These are phyloP conservation scores for Cucumis cinereus DNA, from an alignment of 306 rosid genomes.

Conservation along the genomic window DNA sequence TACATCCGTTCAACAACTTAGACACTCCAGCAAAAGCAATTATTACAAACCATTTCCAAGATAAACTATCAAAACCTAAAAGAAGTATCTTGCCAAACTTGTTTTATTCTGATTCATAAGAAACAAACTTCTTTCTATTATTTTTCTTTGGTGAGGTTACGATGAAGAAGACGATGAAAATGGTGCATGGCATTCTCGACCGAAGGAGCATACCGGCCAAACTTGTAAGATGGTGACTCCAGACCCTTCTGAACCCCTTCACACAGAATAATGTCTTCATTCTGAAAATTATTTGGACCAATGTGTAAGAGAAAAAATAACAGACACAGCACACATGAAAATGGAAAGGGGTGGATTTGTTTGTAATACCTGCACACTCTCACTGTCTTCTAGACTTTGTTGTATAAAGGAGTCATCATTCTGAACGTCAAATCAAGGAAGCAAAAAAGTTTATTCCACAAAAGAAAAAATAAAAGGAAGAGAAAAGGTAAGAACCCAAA, in stretches of 20 bases:
- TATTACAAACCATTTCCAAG: too few species aligned
- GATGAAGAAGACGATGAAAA: constrained; percentile 58
- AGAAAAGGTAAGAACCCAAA: background rate
- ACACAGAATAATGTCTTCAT: constrained; percentile 61
- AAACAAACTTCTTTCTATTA: too few species aligned
- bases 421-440: constrained; percentile 15
- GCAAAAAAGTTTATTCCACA: too few species aligned
- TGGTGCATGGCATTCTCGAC: constrained; percentile 93
- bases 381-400: constrained; percentile 68
- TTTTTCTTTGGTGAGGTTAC: constrained; percentile 23
- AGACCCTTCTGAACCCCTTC: constrained; percentile 86
- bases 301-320: background rate
- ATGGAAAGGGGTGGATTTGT: background rate
- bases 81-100: too few species aligned
- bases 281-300: constrained; percentile 21
- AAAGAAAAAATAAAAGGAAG: background rate
- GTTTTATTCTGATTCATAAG: too few species aligned
- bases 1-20: too few species aligned
- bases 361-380: constrained; percentile 61
- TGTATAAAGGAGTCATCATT: constrained; percentile 44
- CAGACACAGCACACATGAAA: background rate
- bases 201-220: constrained; percentile 69
- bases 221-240: constrained; percentile 54
- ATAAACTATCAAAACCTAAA: too few species aligned
- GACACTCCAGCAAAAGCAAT: too few species aligned